Conservation (phyloP, 2,329 filamentous ascomycete species). For the Talaromyces sp. region DNA sequence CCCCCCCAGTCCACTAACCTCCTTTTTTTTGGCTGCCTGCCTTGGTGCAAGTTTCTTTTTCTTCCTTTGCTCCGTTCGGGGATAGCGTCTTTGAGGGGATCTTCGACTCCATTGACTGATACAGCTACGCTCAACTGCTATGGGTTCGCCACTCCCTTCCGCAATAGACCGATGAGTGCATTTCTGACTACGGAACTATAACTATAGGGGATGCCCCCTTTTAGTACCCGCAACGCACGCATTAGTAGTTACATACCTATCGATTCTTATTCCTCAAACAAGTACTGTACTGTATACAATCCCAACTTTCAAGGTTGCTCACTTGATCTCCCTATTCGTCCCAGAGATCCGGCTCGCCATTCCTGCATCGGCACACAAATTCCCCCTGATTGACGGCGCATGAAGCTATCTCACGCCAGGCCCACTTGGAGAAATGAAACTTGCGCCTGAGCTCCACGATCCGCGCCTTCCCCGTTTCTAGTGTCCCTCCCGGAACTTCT, state of each 20-base stretch:
- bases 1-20: neutral
- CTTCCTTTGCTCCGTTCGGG: neutral
- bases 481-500: constrained; percentile 17
- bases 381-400: constrained; percentile 18
- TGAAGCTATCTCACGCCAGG: constrained; percentile 18
- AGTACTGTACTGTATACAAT: too few species aligned
- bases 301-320: too few species aligned
- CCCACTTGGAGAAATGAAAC: constrained; percentile 25
- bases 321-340: neutral
- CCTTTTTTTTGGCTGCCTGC: neutral
- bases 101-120: neutral
- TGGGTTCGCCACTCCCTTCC: constrained; percentile 1
- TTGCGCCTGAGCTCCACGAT: constrained; percentile 24
- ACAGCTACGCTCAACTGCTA: neutral
- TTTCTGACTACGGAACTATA: too few species aligned
- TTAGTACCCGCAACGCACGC: too few species aligned
- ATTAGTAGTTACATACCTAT: neutral
- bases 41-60: neutral
- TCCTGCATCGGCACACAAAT: neutral
- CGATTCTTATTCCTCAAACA: too few species aligned
- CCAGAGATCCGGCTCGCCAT: neutral
- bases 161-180: too few species aligned
- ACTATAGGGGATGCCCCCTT: too few species aligned
- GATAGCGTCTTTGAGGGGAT: constrained; percentile 4
- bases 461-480: constrained; percentile 28